Base-by-base conservation (phyloP, 83 land plant genomes). In the Picea mariana region DNA sequence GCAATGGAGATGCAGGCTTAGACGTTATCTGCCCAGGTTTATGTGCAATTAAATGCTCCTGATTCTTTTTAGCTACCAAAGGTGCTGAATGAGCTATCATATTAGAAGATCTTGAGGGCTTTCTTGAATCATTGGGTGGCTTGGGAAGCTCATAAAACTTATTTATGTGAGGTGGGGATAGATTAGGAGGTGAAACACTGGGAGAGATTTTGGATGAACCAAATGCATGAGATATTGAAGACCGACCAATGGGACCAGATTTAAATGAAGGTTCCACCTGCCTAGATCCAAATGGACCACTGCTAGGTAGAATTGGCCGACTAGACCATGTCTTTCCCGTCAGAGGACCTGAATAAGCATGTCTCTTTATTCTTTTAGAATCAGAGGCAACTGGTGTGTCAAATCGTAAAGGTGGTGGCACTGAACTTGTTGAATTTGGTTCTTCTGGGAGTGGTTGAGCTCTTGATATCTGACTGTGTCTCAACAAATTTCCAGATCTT, bases 61-160 rank as follows among this genome's bases (percentile, higher is more conserved):
- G 83, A 66, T 62, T 63, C 17, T 47, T 75, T 49, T 47, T 75
- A 47, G 59, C 77, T 21, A n/a, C 21, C 77, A 75, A 47, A n/a
- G 59, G 92, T 20, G 88, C 90, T 17, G 94, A 92, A 77, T 89
- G 86, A 72, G 88, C 87, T 75, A 82, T 26, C 27, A 82, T 73
- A 62, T 77, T 79, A 23, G 75, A 38, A 21, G 81, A 87, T 31
- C 81, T 85, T 76, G 81, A 7, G 18, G 63, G 59, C 58, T 79
- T 69, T 16, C 76, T 60, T 13, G 65, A 79, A 76, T 68, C 79
- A n/a, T 52, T 15, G 16, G 94, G 94, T 31, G 94, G 94, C 60
- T 87, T 83, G 42, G 94, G 94, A 83, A 92, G 94, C 79, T 92
- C 94, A 81, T 92, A 88, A 71, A 92, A 86, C 78, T 90, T 89